Evolutionary conservation across 2,329 filamentous ascomycete genomes (phyloP), one percentile per base, ranked within the genome.

Genomic region (Fusarium subglutinans): DNA sequence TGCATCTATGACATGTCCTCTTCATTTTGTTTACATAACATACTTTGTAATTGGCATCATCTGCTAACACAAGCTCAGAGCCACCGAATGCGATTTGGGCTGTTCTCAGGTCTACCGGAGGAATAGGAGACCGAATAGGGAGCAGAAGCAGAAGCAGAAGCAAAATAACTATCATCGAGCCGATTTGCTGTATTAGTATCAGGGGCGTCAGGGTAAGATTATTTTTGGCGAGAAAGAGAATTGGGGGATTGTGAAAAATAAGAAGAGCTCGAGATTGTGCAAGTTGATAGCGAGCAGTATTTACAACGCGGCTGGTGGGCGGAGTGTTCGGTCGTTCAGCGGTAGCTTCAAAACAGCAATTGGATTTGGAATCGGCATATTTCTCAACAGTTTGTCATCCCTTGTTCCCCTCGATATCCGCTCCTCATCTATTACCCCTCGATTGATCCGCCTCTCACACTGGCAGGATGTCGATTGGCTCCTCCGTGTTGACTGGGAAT

Each of bases 51-150:
- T 53, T 45, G 60, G 28, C 11, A n/a, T 58, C 54, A 51, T 44
- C 56, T 66, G 65, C 82, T 82, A 75, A 81, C 71, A 20, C 63
- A 53, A 53, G 38, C 55, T 72, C 82, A 94, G 92, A 93, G 91
- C 82, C 92, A 94, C 83, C 91, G 92, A 69, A 91, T 94, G 88
- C 89, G 92, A 79, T 92, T 94, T 81, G 92, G 92, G 60, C 84
- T 94, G 69, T 93, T 94, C 81, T 93, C 91, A 68, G 90, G 91
- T 40, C 83, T 89, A 70, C 90, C 91, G 50, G 92, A 93, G 77
- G 91, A 93, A 63, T 78, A 77, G 68, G 57, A 48, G 37, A 41
- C 51, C 35, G 51, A 55, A 55, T n/a, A 55, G 20, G 24, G 50
- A 43, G 43, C 33, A 50, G 66, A 53, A 40, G 38, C 37, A 48